Conservation (phyloP, 345 rosid species). For the Gynandropsis gynandra region DNA sequence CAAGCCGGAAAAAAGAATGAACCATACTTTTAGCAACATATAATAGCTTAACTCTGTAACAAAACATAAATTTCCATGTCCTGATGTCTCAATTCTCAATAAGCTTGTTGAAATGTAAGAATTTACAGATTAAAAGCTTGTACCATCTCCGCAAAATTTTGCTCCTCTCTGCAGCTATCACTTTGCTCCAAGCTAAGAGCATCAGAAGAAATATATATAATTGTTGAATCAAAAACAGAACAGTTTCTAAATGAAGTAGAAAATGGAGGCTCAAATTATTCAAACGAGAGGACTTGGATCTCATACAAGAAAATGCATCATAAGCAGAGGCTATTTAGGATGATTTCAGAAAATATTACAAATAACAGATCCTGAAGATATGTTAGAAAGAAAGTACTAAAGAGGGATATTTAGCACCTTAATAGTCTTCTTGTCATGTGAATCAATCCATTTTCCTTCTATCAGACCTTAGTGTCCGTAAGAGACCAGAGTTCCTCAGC, state of each 20-base stretch:
- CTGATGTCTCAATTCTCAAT: no score
- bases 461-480: conserved; percentile 68
- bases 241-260: background rate
- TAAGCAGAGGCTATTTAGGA: conserved; percentile 83
- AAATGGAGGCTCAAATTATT: conserved; percentile 4
- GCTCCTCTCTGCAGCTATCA: conserved; percentile 81
- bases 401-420: conserved; percentile 35
- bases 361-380: background rate
- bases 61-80: conserved; percentile 4
- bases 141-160: conserved; percentile 73
- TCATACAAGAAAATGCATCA: conserved; percentile 63
- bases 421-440: conserved; percentile 61
- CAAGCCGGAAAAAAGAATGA: conserved; percentile 18
- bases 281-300: conserved; percentile 11
- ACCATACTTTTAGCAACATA: conserved; percentile 22
- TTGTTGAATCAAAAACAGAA: no score
- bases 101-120: background rate
- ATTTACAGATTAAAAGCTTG: conserved; percentile 13
- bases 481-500: conserved; percentile 47
- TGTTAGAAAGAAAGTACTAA: background rate
- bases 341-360: conserved; percentile 28
- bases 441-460: conserved; percentile 82
- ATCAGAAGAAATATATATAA: conserved; percentile 15
- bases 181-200: conserved; percentile 97
- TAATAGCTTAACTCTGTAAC: background rate